Evolutionary conservation across 2,329 filamentous ascomycete genomes (phyloP).

Genomic region (Alternaria sp.): DNA sequence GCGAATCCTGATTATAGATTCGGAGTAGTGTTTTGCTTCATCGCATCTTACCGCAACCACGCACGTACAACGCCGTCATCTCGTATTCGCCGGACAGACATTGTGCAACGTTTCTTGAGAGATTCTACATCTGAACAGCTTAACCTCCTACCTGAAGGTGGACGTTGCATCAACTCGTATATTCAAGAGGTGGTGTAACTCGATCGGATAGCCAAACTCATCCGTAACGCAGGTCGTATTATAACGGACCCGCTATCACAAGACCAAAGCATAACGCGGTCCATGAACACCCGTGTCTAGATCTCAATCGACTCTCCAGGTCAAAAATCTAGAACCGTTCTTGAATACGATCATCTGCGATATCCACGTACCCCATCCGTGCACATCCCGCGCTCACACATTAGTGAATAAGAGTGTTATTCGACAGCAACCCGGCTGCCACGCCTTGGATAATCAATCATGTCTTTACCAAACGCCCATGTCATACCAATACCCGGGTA

Average conservation of each 20-base stretch:
- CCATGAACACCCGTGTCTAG: neutral
- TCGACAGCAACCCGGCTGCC: neutral
- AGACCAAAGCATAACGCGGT: neutral
- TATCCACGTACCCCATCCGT: neutral
- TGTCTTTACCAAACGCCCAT: slow-evolving; percentile 22
- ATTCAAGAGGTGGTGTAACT: neutral
- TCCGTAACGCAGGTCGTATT: neutral
- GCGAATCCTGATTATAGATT: neutral
- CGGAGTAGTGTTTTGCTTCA: neutral
- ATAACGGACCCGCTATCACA: neutral
- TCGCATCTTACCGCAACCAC: neutral
- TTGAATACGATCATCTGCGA: neutral
- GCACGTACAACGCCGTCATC: neutral
- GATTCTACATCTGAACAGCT: neutral
- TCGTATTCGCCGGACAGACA: neutral
- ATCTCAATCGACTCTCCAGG: neutral
- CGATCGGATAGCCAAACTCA: neutral
- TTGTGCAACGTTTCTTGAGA: neutral
- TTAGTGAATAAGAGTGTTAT: no score
- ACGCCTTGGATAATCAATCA: slow-evolving; percentile 21
- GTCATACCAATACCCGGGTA: neutral
- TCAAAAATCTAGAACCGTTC: neutral
- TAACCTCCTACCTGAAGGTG: neutral
- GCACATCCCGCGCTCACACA: neutral
- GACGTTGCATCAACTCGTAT: neutral